A percentile compares a stretch with the other conserved stretches of the same genome.
Conservation (phyloP, 1,284 basidiomycete species). For the Cystobasidium slooffiae region DNA sequence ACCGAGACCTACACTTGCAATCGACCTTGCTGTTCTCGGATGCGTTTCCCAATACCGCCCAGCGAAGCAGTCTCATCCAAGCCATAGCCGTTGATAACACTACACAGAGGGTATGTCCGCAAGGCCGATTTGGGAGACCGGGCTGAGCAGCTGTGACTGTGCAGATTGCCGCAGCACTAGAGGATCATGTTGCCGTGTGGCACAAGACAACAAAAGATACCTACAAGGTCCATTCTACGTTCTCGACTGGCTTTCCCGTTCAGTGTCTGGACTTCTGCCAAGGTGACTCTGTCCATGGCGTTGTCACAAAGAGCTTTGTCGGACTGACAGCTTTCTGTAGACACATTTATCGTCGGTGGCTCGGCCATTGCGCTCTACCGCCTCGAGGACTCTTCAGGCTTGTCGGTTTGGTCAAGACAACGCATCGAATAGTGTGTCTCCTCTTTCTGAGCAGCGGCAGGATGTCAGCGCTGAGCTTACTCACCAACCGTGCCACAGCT, state of each 20-base stretch:
- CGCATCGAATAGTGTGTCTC: background rate
- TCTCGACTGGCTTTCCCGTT: conserved; percentile 63
- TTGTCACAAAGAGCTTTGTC: conserved; percentile 66
- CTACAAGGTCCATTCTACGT: conserved; percentile 79
- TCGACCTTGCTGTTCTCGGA: conserved; percentile 39
- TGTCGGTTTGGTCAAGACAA: conserved; percentile 44
- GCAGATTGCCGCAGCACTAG: conserved; percentile 49
- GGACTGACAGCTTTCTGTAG: conserved; percentile 25
- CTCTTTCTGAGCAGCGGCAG: background rate
- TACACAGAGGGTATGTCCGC: conserved; percentile 36
- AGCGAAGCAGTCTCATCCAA: conserved; percentile 26
- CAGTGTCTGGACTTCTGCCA: conserved; percentile 71
- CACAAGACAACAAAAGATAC: conserved; percentile 48
- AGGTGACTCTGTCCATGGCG: conserved; percentile 62
- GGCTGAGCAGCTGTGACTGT: background rate
- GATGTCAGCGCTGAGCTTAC: background rate
- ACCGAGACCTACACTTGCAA: conserved; percentile 42
- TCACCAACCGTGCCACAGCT: background rate
- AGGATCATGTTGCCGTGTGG: conserved; percentile 48
- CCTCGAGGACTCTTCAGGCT: conserved; percentile 36
- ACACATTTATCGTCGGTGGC: conserved; percentile 43
- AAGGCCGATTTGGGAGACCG: no score
- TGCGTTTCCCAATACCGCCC: conserved; percentile 42
- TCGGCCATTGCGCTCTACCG: conserved; percentile 44
- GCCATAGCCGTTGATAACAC: conserved; percentile 47